These are phyloP conservation scores for Malus hybrid DNA, from an alignment of 331 rosid species.

Conservation along the genomic window DNA sequence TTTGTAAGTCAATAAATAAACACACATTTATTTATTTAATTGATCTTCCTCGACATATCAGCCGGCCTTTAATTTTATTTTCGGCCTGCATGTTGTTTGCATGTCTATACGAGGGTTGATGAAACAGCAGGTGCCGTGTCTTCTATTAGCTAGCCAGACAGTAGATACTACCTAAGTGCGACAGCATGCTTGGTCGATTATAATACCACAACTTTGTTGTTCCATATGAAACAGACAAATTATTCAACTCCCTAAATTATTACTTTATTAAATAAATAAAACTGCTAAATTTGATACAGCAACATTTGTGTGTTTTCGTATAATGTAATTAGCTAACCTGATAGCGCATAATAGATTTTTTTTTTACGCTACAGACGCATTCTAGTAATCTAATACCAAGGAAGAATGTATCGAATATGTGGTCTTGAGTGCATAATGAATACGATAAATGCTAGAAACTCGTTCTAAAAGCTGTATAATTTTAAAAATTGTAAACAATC, in stretches of 20 bases:
- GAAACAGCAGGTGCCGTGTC: background rate
- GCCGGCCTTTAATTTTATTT: background rate
- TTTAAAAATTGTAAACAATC: too few relatives aligned
- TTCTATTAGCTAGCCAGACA: background rate
- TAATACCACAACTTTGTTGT: background rate
- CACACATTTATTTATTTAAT: background rate
- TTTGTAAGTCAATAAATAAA: background rate
- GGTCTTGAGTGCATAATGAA: background rate
- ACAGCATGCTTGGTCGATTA: background rate
- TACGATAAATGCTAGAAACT: too few relatives aligned
- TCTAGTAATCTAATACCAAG: too few relatives aligned
- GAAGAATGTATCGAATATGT: too few relatives aligned
- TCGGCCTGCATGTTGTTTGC: background rate
- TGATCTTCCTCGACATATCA: background rate
- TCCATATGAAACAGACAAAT: background rate
- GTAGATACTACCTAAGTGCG: background rate
- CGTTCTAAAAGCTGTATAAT: too few relatives aligned
- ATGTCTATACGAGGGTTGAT: background rate
- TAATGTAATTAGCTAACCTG: background rate
- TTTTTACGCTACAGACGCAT: too few relatives aligned
- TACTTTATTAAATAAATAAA: background rate
- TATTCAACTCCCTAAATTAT: background rate
- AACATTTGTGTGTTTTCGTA: background rate
- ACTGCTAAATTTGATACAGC: background rate
- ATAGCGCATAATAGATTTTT: too few relatives aligned